phyloP scores from a whole-genome alignment of 345 rosid species.

The Ricinus communis region DNA sequence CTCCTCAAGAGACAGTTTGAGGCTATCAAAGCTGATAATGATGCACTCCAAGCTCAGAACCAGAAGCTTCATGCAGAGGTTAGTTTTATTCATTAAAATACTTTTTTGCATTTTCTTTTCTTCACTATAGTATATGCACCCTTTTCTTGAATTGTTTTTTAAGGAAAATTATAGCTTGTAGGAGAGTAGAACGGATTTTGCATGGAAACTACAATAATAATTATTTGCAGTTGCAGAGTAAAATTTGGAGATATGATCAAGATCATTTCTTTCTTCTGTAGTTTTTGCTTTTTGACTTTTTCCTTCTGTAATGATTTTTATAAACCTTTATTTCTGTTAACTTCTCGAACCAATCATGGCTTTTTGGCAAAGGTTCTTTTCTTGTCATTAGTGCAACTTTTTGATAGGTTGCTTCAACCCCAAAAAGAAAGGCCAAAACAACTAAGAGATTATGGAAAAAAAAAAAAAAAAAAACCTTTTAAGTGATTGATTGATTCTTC shows the following conservation, averaged over 20 bases:
- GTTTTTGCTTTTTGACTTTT: conserved; percentile 22
- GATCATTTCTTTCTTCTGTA: conserved; percentile 11
- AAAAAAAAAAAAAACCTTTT: not conserved
- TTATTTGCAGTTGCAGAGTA: not conserved
- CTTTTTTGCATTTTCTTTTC: too few relatives aligned
- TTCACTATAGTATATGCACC: too few relatives aligned
- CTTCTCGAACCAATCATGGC: conserved; percentile 15
- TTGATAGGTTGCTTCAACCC: conserved; percentile 2
- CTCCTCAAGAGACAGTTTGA: conserved; percentile 79
- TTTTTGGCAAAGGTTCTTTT: conserved; percentile 23
- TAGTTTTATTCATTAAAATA: too few relatives aligned
- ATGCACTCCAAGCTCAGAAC: conserved; percentile 81
- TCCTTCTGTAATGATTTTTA: conserved; percentile 20
- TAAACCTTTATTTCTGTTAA: conserved; percentile 21
- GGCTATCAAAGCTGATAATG: conserved; percentile 71
- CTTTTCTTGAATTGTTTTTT: not conserved
- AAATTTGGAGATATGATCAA: conserved; percentile 21
- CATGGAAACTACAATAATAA: conserved; percentile 11
- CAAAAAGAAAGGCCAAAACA: not conserved
- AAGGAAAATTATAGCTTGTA: not conserved
- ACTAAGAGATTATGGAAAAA: not conserved
- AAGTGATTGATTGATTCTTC: conserved; percentile 17
- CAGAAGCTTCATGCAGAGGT: conserved; percentile 88
- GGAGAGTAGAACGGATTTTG: not conserved
- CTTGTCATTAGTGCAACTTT: conserved; percentile 15